phyloP scores from a whole-genome alignment of 2,329 filamentous ascomycete species.

The Aspergillus sp. region DNA sequence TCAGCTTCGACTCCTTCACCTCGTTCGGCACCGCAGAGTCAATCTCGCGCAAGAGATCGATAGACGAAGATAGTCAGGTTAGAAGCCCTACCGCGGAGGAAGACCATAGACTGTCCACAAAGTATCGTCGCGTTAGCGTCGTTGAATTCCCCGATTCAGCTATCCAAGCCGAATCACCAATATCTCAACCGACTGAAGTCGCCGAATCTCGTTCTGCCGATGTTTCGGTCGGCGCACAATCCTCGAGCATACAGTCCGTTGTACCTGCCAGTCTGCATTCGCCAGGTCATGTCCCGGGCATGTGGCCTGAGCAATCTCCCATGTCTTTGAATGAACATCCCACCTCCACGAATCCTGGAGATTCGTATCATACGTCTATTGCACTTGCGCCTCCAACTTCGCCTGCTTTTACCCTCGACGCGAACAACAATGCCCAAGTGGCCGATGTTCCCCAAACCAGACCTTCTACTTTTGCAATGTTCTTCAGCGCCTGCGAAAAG shows the following conservation, averaged over 20 bases:
- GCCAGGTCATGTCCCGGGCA: neutral
- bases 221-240: neutral
- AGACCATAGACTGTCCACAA: conserved; percentile 1
- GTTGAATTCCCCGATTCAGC: conserved; percentile 2
- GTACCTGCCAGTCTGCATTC: neutral
- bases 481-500: neutral
- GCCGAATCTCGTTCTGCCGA: neutral
- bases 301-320: neutral
- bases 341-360: too few species aligned
- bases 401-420: neutral
- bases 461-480: neutral
- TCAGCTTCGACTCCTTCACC: conserved; percentile 11
- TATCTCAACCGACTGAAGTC: neutral
- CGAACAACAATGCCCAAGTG: too few species aligned
- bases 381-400: neutral
- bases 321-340: neutral
- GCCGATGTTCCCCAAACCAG: too few species aligned
- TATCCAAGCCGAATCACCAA: neutral
- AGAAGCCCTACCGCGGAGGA: neutral
- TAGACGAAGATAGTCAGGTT: conserved; percentile 5
- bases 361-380: too few species aligned
- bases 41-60: conserved; percentile 14
- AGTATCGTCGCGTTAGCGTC: conserved; percentile 14
- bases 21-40: conserved; percentile 7
- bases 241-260: neutral